Base-by-base conservation (phyloP, 1,139 yeast genomes). In the Saccharomyces hybrid region DNA sequence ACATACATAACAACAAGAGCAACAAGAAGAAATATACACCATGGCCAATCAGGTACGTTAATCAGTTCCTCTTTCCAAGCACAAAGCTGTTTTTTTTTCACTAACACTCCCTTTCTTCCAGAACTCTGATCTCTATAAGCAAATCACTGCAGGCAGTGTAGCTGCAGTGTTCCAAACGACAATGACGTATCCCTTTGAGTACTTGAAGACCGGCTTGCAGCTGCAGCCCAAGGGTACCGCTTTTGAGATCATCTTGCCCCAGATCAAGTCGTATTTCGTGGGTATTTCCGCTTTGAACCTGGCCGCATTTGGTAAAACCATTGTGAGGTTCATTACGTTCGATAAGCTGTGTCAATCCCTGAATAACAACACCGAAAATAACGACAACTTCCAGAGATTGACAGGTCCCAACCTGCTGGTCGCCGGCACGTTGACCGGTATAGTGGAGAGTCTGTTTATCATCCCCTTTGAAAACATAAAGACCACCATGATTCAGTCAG, bases 401-500 rank as follows among this genome's bases (percentile, higher is more conserved):
- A 76, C 84, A 14, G 90, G 91, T 2, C 88, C 90, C 9, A 72
- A 88, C 59, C 78, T 86, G 51, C 85, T 85, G 8, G 82, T 88
- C 57, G 97, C 97, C 2, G 97, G 96, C 5, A 79, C 86, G 52
- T 80, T 89, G 75, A 87, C 96, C 9, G 98, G 95, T 4, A 77
- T 84, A 56, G 73, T 84, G 53, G 99, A 93, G 70, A 84, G 95
- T 4, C 63, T 89, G 48, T 80, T 90, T 76, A 81, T 93, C 31
- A 87, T 93, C 27, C 99, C 99, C 0, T 91, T 93, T 71, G 99
- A 93, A 65, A 88, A 84, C 66, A 78, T 90, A 61, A 90, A 91
- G 68, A 85, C 88, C 4, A 79, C 89, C 12, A 84, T 89, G 93
- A 84, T 91, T 59, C 96, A 91, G 65, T 81, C 84, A 63, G 75